phyloP scores from a whole-genome alignment of 2,329 filamentous ascomycete species.

The Fusarium sublunatum region DNA sequence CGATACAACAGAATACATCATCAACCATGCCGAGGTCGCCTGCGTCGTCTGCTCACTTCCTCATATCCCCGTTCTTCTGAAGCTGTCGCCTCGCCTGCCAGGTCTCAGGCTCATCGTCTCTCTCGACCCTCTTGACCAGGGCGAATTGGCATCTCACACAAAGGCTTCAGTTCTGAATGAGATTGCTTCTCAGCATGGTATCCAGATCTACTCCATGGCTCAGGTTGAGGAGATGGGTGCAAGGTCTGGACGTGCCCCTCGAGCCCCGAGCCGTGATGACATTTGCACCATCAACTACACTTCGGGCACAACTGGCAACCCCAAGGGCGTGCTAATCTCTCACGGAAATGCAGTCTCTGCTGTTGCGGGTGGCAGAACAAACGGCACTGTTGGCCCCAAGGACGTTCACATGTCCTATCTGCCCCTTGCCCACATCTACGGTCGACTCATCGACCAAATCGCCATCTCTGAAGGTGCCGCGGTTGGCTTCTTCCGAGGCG shows the following conservation, averaged over 20 bases:
- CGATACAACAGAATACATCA: slow-evolving; percentile 92
- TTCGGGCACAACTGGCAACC: slow-evolving; percentile 83
- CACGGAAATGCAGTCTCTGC: slow-evolving; percentile 85
- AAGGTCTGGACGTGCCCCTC: slow-evolving; percentile 74
- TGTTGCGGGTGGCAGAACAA: slow-evolving; percentile 69
- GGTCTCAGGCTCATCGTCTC: slow-evolving; percentile 88
- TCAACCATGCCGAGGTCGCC: slow-evolving; percentile 84
- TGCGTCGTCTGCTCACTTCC: slow-evolving; percentile 82
- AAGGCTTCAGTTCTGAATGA: slow-evolving; percentile 83
- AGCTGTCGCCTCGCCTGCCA: slow-evolving; percentile 80
- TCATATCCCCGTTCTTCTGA: slow-evolving; percentile 84
- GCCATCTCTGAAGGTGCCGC: slow-evolving; percentile 76
- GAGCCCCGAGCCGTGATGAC: slow-evolving; percentile 78
- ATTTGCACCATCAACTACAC: slow-evolving; percentile 92
- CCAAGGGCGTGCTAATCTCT: slow-evolving; percentile 85
- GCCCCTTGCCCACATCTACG: slow-evolving; percentile 93
- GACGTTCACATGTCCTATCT: slow-evolving; percentile 87
- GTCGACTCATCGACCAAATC: slow-evolving; percentile 83
- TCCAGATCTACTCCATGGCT: slow-evolving; percentile 81
- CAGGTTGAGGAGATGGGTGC: slow-evolving; percentile 86
- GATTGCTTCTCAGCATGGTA: slow-evolving; percentile 77
- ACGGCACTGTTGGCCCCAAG: slow-evolving; percentile 59
- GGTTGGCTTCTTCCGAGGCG: slow-evolving; percentile 94
- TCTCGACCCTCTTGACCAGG: slow-evolving; percentile 82
- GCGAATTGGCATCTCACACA: slow-evolving; percentile 79